Conservation (phyloP, 805 yeast genomes). For the Monosporozyma solicola region DNA sequence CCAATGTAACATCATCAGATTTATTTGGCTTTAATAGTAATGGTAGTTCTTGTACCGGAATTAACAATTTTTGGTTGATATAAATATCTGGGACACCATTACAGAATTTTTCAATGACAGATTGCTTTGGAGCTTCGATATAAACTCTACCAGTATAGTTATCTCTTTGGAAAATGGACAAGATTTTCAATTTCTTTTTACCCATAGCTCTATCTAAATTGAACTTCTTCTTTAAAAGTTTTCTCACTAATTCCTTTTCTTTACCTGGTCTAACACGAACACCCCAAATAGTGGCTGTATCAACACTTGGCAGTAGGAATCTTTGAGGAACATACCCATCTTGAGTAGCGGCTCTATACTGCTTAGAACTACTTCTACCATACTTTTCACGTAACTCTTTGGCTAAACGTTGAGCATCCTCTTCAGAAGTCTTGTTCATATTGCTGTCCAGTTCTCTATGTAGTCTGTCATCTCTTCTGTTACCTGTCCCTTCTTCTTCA, state of each 20-base stretch:
- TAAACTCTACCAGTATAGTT: conserved; percentile 86
- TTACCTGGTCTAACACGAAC: conserved; percentile 87
- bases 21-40: conserved; percentile 84
- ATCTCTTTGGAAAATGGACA: conserved; percentile 90
- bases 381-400: conserved; percentile 86
- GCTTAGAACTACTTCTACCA: conserved; percentile 73
- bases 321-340: conserved; percentile 89
- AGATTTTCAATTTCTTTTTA: conserved; percentile 70
- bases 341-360: conserved; percentile 66
- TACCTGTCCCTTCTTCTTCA: conserved; percentile 45
- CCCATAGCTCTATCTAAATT: conserved; percentile 58
- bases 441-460: conserved; percentile 89
- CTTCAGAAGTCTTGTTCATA: conserved; percentile 79
- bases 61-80: conserved; percentile 62
- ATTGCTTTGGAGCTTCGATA: conserved; percentile 87
- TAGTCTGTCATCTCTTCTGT: conserved; percentile 57
- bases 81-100: conserved; percentile 86
- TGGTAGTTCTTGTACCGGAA: conserved; percentile 93
- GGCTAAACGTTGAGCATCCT: conserved; percentile 90
- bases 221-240: conserved; percentile 72
- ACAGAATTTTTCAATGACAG: conserved; percentile 83
- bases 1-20: conserved; percentile 76
- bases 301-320: conserved; percentile 86
- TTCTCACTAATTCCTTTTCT: conserved; percentile 84
- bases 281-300: conserved; percentile 95